phyloP scores from a whole-genome alignment of 257 asterid genomes.

The Osmanthus fragrans region DNA sequence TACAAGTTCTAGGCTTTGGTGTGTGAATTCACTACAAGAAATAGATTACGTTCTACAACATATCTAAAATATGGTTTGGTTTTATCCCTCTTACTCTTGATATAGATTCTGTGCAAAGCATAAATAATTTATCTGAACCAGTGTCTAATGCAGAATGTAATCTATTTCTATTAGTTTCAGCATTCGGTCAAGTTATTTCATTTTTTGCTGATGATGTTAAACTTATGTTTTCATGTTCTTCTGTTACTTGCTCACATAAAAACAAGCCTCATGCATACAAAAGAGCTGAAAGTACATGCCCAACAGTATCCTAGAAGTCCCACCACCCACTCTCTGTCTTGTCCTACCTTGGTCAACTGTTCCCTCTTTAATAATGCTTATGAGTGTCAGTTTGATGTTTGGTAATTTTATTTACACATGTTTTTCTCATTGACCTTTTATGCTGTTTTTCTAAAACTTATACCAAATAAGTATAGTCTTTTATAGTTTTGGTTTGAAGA shows the following conservation, averaged over 20 bases:
- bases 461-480: not conserved
- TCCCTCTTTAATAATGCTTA: not conserved
- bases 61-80: not conserved
- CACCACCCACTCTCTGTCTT: not conserved
- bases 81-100: not conserved
- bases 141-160: not conserved
- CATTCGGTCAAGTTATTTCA: not conserved
- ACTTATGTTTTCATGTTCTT: not conserved
- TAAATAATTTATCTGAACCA: not conserved
- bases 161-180: not conserved
- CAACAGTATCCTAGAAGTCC: not conserved
- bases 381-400: not conserved
- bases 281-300: not conserved
- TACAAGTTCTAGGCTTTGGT: not conserved
- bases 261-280: not conserved
- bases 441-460: not conserved
- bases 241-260: not conserved
- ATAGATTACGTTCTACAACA: too few species aligned
- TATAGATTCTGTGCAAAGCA: not conserved
- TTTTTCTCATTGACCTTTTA: too few species aligned
- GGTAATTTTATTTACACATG: not conserved
- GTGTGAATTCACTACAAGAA: too few species aligned
- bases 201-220: not conserved
- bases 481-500: not conserved
- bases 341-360: not conserved